Base-by-base conservation (phyloP, 306 rosid species). In the Glycine tomentella region DNA sequence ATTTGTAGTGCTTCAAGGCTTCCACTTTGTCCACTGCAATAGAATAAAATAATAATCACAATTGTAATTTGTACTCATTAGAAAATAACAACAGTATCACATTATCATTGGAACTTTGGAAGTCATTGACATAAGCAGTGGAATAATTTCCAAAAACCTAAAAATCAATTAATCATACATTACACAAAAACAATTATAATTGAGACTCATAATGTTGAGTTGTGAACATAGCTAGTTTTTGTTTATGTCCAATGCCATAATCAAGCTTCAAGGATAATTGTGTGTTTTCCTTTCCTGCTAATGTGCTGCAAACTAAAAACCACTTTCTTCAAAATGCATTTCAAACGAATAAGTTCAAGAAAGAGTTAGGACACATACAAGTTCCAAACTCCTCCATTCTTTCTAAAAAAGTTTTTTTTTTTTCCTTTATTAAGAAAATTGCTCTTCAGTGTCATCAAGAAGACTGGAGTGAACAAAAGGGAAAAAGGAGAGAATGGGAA, bases 21-120 rank as follows among this genome's bases (percentile, higher is more conserved):
- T 90, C 86, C 82, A 93, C 90, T 84, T 93, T 96, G 88, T 93
- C 76, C 86, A 96, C 99, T 96, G 93, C 85, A 78, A 80, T 14
- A 78, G 63, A 76, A 20, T 44, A n/a, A n/a, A 63, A 76, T 25
- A 45, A n/a, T 59, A 59, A 48, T 69, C 17, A 72, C 65, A 62
- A 42, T n/a, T n/a, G n/a, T n/a, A n/a, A n/a, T n/a, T 44, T 40
- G 53, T 53, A 78, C 15, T 33, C 58, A 65, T 65, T 36, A 73
- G 33, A 36, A 78, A 66, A 72, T 46, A 50, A 62, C 34, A 38
- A 16, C 52, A 73, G 9, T 10, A 49, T 20, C 49, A 11, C 7
- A 15, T 31, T 57, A 50, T 34, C 50, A 69, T 34, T 36, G 56
- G 49, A 84, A 45, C 46, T 72, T 51, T 8, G 44, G 57, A 89